A percentile compares a stretch with the other conserved stretches of the same genome.
Conservation (phyloP, 768 basidiomycete genomes). For the Russula compacta region DNA sequence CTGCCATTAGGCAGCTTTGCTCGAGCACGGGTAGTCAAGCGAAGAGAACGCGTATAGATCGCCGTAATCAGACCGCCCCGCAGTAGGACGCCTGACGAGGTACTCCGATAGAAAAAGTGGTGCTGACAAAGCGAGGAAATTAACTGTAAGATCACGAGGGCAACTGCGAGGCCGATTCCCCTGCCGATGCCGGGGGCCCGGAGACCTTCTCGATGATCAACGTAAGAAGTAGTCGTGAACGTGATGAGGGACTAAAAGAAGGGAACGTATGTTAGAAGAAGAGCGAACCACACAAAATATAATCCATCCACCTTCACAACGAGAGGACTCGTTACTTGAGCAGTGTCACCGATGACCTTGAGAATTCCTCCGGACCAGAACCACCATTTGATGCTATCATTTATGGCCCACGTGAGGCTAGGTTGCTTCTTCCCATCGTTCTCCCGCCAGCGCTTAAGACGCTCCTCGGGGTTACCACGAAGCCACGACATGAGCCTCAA, state of each 20-base stretch:
- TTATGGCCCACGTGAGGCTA: constrained; percentile 61
- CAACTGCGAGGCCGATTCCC: constrained; percentile 71
- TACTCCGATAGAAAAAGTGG: constrained; percentile 76
- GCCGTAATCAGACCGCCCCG: constrained; percentile 83
- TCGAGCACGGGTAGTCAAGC: constrained; percentile 69
- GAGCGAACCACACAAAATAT: neutral
- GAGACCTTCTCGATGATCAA: constrained; percentile 22
- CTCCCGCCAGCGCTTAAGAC: constrained; percentile 58
- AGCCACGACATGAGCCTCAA: constrained; percentile 53
- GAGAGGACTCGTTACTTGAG: constrained; percentile 67
- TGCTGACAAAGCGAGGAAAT: constrained; percentile 58
- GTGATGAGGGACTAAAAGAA: constrained; percentile 50
- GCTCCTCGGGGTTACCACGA: constrained; percentile 40
- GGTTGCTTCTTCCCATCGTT: constrained; percentile 51
- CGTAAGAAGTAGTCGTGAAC: constrained; percentile 58
- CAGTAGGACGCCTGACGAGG: constrained; percentile 67
- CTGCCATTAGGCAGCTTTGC: constrained; percentile 78
- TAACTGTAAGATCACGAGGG: constrained; percentile 59
- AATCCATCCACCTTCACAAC: constrained; percentile 54
- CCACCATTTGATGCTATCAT: constrained; percentile 68
- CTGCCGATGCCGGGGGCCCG: constrained; percentile 36
- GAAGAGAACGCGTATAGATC: constrained; percentile 71
- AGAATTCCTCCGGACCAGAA: constrained; percentile 64
- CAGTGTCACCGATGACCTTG: constrained; percentile 56
- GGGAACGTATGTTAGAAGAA: neutral